Conservation (phyloP, 2,329 filamentous ascomycete genomes). For the Xylaria sp. region DNA sequence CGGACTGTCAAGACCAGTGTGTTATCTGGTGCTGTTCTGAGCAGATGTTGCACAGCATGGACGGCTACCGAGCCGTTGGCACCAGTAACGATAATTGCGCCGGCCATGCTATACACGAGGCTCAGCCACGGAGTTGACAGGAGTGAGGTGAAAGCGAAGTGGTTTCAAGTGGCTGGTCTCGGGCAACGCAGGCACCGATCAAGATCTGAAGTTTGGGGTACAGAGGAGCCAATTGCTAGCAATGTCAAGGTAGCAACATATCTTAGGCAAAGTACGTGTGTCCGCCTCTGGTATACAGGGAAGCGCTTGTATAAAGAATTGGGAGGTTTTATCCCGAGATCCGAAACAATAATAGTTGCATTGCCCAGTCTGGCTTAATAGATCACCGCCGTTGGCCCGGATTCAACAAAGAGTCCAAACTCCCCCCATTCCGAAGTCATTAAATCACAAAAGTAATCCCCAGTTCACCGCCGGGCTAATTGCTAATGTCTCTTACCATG, state of each 20-base stretch:
- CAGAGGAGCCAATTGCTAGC: neutral
- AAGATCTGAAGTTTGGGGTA: neutral
- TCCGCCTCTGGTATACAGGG: neutral
- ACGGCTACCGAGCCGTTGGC: constrained; percentile 47
- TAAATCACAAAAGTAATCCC: neutral
- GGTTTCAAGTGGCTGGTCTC: neutral
- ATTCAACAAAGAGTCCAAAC: neutral
- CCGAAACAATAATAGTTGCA: no score
- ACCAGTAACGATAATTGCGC: constrained; percentile 45
- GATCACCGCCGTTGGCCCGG: neutral
- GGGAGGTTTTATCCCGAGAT: no score
- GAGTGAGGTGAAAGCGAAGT: neutral
- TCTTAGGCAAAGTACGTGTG: neutral
- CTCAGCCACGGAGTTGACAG: neutral
- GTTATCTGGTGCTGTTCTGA: constrained; percentile 29
- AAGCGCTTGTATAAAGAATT: neutral
- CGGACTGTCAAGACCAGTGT: constrained; percentile 44
- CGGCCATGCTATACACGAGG: constrained; percentile 34
- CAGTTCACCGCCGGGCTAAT: neutral
- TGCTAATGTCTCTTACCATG: neutral
- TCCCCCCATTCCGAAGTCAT: neutral
- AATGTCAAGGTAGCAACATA: neutral
- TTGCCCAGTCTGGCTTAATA: neutral
- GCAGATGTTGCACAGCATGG: constrained; percentile 30
- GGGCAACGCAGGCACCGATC: neutral